Conservation (phyloP, 768 basidiomycete species). For the Agrocybe praecox region DNA sequence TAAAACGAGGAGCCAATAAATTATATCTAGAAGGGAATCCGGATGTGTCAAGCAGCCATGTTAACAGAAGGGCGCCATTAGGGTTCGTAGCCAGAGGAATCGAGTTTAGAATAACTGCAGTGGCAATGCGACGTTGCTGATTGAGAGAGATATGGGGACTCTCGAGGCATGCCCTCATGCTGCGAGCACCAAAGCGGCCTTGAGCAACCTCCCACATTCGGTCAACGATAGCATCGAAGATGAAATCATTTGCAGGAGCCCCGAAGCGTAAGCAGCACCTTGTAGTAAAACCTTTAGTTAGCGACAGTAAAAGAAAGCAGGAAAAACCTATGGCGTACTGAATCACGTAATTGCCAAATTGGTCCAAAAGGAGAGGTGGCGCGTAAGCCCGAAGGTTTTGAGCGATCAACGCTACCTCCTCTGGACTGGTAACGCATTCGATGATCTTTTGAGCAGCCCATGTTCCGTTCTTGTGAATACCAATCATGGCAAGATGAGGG, state of each 20-base stretch:
- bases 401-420: constrained; percentile 84
- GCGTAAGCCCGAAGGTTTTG: constrained; percentile 89
- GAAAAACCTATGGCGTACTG: constrained; percentile 56
- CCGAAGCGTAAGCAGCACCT: constrained; percentile 93
- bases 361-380: constrained; percentile 92
- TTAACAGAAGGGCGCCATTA: constrained; percentile 93
- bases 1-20: constrained; percentile 92
- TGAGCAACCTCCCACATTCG: constrained; percentile 99
- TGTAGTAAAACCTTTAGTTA: background rate
- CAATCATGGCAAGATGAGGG: constrained; percentile 95
- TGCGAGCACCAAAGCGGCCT: constrained; percentile 96
- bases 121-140: constrained; percentile 94
- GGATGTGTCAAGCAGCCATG: constrained; percentile 96
- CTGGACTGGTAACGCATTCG: constrained; percentile 86
- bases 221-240: constrained; percentile 97
- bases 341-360: constrained; percentile 92
- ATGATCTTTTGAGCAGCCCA: constrained; percentile 99
- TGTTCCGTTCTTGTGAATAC: constrained; percentile 99
- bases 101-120: constrained; percentile 93
- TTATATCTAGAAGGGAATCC: constrained; percentile 95
- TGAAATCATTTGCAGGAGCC: constrained; percentile 88
- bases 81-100: constrained; percentile 97
- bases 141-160: constrained; percentile 83
- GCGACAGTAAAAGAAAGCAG: background rate
- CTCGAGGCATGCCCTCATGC: constrained; percentile 96